Conservation (phyloP, 805 yeast species). For the Myxozyma nipponensis region DNA sequence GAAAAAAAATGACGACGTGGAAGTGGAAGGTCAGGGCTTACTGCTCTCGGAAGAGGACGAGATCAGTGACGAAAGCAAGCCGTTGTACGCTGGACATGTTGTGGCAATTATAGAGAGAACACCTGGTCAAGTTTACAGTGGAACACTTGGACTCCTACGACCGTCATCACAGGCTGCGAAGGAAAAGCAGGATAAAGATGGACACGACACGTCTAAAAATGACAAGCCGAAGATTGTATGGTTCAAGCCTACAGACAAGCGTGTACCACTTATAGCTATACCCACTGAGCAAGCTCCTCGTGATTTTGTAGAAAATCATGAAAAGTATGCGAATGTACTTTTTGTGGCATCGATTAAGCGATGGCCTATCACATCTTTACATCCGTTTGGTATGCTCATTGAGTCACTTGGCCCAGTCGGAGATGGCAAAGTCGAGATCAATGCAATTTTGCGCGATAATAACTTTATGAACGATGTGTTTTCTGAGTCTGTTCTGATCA, state of each 20-base stretch:
- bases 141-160: slow-evolving; percentile 80
- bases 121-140: slow-evolving; percentile 89
- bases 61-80: slow-evolving; percentile 86
- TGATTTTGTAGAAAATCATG: slow-evolving; percentile 91
- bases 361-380: slow-evolving; percentile 98
- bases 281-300: slow-evolving; percentile 98
- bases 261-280: slow-evolving; percentile 95
- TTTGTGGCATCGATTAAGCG: slow-evolving; percentile 95
- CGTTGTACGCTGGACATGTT: slow-evolving; percentile 95
- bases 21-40: slow-evolving; percentile 95
- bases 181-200: slow-evolving; percentile 48
- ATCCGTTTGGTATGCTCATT: slow-evolving; percentile 93
- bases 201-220: slow-evolving; percentile 20
- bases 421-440: slow-evolving; percentile 73
- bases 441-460: slow-evolving; percentile 75
- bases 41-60: slow-evolving; percentile 92
- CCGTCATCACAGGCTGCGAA: slow-evolving; percentile 93
- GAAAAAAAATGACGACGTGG: slow-evolving; percentile 97
- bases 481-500: slow-evolving; percentile 39
- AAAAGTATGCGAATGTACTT: slow-evolving; percentile 69
- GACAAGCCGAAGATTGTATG: slow-evolving; percentile 90
- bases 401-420: slow-evolving; percentile 80
- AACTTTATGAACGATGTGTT: slow-evolving; percentile 43
- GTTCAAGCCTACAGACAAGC: slow-evolving; percentile 98
- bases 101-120: slow-evolving; percentile 97